A percentile compares a stretch with the other conserved stretches of the same genome.
Evolutionary conservation across 73 alveolate species (phyloP).

Genomic region (Paramecium caudatum): DNA sequence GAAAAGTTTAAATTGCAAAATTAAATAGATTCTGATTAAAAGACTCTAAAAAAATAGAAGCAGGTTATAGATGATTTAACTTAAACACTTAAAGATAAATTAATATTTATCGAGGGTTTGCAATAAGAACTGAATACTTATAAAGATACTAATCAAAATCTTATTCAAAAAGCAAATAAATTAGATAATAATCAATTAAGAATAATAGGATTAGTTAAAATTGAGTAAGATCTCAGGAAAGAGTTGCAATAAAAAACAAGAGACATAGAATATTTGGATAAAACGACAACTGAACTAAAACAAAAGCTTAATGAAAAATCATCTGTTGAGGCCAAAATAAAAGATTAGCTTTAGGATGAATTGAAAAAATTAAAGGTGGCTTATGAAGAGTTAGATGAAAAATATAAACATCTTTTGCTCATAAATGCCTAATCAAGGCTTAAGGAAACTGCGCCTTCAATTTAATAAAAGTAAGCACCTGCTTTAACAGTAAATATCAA

Average conservation of each 20-base stretch:
- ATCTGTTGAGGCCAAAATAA: constrained; percentile 1
- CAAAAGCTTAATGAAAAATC: constrained; percentile 55
- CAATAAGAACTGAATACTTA: constrained; percentile 9
- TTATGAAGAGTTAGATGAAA: constrained; percentile 41
- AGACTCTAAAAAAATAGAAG: constrained; percentile 9
- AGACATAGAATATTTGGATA: constrained; percentile 64
- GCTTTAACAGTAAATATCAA: constrained; percentile 20
- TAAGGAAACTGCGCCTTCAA: constrained; percentile 55
- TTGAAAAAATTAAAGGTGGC: not conserved
- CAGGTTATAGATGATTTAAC: constrained; percentile 35
- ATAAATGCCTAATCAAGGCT: constrained; percentile 22
- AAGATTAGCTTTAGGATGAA: constrained; percentile 7
- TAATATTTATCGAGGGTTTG: not conserved
- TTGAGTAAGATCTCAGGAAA: constrained; percentile 29
- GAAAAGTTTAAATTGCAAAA: constrained; percentile 16
- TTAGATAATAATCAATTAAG: constrained; percentile 62
- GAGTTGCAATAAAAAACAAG: constrained; percentile 52
- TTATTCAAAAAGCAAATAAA: constrained; percentile 51
- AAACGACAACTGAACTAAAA: constrained; percentile 58
- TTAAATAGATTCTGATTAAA: not conserved
- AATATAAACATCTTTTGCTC: constrained; percentile 33
- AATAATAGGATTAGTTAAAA: constrained; percentile 26
- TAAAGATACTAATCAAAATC: constrained; percentile 53
- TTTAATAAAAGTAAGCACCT: not conserved
- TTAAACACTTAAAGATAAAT: constrained; percentile 49